Evolutionary conservation across 1,284 basidiomycete genomes (phyloP), one percentile per base, ranked within the genome.

Genomic region (Leucocoprinus gongylophorus): DNA sequence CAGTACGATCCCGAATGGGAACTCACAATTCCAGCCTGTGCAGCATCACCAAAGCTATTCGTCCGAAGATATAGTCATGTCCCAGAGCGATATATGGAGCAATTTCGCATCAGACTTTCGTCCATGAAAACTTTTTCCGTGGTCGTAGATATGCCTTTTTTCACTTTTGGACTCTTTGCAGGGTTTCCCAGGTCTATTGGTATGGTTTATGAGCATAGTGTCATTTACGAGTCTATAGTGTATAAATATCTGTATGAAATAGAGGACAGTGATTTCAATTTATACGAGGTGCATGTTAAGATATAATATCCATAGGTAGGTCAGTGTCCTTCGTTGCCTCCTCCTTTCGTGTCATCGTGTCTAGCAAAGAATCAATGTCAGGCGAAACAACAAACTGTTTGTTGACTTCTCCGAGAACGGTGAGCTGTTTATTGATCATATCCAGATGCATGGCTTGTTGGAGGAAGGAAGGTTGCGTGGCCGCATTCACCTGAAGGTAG

Each of bases 311-410:
- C 79, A 85, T 84, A 44, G 85, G 65, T 30, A 71, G 69, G 15
- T 73, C 72, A 35, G 72, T 75, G 42, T 73, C 72, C 3, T 78
- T 67, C 9, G 76, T 58, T 58, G 59, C 48, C 20, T 54, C 61
- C 48, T 83, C 81, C n/a, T 73, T 71, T 38, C 72, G 62, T 52
- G 84, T 81, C 72, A 91, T 75, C 10, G 84, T 82, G n/a, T 73
- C 67, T 5, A 97, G 73, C 40, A 97, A 72, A 2, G 80, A 70
- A 48, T 94, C 88, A 7, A 97, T 73, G 61, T 97, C 83, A 0
- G 94, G 94, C 2, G 91, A 89, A 44, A 88, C 88, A 35, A 91
- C 77, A 59, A 94, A 95, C 53, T 87, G 81, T 62, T 88, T 85
- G 70, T 88, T 85, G 46, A 97, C 78, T 63, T 94, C 88, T 26